These are phyloP conservation scores for Penicillium verhagenii DNA, from an alignment of 495 filamentous ascomycete species.

Conservation along the genomic window DNA sequence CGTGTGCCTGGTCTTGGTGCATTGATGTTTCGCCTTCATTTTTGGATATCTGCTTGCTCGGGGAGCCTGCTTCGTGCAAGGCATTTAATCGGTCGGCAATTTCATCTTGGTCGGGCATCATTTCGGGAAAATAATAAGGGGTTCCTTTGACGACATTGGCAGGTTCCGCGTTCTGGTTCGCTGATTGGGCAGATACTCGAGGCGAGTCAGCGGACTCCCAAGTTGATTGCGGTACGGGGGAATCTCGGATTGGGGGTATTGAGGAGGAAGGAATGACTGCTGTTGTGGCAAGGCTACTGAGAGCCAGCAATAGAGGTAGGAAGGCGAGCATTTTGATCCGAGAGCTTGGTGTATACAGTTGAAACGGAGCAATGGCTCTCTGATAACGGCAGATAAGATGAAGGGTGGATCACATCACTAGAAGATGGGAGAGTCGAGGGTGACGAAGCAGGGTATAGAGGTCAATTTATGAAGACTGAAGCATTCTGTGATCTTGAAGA, in stretches of 20 bases:
- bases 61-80: constrained; percentile 18
- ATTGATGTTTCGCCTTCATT: neutral
- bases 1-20: neutral
- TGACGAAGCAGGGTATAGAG: neutral
- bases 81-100: constrained; percentile 5
- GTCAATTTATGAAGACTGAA: neutral
- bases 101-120: constrained; percentile 16
- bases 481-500: neutral
- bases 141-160: constrained; percentile 4
- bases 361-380: neutral
- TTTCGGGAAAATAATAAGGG: constrained; percentile 22
- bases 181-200: constrained; percentile 1
- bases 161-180: neutral
- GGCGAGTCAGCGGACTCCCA: constrained; percentile 5
- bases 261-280: constrained; percentile 7
- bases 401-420: neutral
- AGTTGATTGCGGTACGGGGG: neutral
- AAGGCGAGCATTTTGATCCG: constrained; percentile 5
- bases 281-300: constrained; percentile 4
- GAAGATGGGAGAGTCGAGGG: neutral
- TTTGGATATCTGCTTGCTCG: neutral
- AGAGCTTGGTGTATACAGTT: neutral
- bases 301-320: constrained; percentile 4
- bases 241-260: neutral
- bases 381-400: constrained; percentile 8